Evolutionary conservation across 78 protist genomes (phyloP).

Genomic region (Mantamonas sphyraenae): DNA sequence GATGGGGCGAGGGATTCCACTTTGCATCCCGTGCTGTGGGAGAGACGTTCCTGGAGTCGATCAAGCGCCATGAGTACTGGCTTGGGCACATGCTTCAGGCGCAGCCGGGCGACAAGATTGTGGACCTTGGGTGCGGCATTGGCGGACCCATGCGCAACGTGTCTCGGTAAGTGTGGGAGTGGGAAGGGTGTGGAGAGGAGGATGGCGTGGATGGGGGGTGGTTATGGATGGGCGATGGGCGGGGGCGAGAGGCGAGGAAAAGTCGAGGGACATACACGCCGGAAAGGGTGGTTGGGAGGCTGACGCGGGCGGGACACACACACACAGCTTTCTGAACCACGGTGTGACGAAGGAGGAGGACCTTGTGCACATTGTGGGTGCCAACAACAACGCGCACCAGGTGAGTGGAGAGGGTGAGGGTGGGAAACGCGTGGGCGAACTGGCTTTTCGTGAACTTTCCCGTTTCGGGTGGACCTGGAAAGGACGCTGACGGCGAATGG

Average conservation of each 20-base stretch:
- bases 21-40: slow-evolving; percentile 57
- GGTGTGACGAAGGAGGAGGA: too few species aligned
- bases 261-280: too few species aligned
- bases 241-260: too few species aligned
- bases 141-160: slow-evolving; percentile 85
- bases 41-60: slow-evolving; percentile 55
- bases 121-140: slow-evolving; percentile 92
- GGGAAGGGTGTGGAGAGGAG: too few species aligned
- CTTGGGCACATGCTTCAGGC: slow-evolving; percentile 61
- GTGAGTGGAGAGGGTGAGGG: too few species aligned
- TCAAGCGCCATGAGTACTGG: slow-evolving; percentile 77
- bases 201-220: too few species aligned
- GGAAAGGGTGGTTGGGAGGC: too few species aligned
- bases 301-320: too few species aligned
- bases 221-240: too few species aligned
- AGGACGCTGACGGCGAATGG: neutral
- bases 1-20: slow-evolving; percentile 92
- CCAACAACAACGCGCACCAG: slow-evolving; percentile 81
- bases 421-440: too few species aligned
- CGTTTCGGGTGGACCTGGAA: neutral
- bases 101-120: slow-evolving; percentile 48
- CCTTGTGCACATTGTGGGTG: slow-evolving; percentile 75
- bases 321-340: too few species aligned
- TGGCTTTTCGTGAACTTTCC: too few species aligned
- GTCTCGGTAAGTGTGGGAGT: slow-evolving; percentile 78